Evolutionary conservation across 176 grass and related monocot species (phyloP), one percentile per base, ranked within the genome.

Genomic region (Guadua angustifolia): DNA sequence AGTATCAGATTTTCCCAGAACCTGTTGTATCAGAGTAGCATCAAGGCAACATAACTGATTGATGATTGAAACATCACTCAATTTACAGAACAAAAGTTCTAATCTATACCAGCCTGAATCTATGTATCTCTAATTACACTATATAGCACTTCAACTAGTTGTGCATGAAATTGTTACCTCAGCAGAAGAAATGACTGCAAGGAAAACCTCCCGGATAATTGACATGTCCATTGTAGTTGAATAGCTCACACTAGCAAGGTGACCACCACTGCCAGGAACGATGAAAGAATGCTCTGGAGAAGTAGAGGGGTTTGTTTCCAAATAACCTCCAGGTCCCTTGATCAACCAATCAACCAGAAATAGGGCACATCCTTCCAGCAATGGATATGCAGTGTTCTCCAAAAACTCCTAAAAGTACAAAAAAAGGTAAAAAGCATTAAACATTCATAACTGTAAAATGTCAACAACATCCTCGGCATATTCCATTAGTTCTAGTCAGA

Each of bases 211-310:
- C 59, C 71, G 73, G 69, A 94, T 92, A 45, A 97, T 97, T n/a
- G 89, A 78, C 22, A 94, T 94, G 46, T 97, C 94, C 92, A 97
- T 97, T 33, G 94, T 97, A 47, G 92, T 89, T 55, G 94, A 94
- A 86, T 92, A 97, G 80, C 92, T 94, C 72, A 97, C 94, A 78
- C 94, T 92, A 38, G 94, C 92, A 56, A 74, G 83, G 77, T 92
- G 86, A 81, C 86, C 89, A 51, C 75, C 79, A 24, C 24, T 2
- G 32, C 89, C 86, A 38, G 93, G 90, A 94, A 88, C 88, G 38
- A 90, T 74, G 70, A 97, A 97, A 87, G 24, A 46, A 94, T 97
- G 94, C 66, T 97, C 94, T 12, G 94, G 92, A 87, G 94, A 97
- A 35, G 94, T 97, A 47, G 94, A 92, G 25, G 92, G 94, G 86